Evolutionary conservation across 371 early-diverging fungal species (phyloP).

Genomic region (Umbelopsis sp.): DNA sequence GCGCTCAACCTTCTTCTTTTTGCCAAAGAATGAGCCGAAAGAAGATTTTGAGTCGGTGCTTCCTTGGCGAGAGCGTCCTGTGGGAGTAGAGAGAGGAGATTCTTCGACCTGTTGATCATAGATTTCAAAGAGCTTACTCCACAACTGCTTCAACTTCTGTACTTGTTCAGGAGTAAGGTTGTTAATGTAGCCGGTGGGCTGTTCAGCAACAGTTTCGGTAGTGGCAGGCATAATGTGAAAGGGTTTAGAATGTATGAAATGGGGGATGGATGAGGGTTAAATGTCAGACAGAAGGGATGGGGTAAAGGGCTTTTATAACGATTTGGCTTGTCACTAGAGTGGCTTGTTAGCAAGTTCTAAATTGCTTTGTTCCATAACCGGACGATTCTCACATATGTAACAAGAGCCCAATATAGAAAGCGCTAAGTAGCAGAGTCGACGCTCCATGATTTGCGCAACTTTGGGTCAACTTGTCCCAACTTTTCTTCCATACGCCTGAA

Average conservation of each 20-base stretch:
- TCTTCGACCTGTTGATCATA: conserved; percentile 42
- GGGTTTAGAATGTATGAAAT: neutral
- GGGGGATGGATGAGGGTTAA: neutral
- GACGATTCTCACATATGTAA: conserved; percentile 19
- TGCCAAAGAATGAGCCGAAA: conserved; percentile 39
- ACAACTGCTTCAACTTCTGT: conserved; percentile 56
- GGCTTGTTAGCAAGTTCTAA: conserved; percentile 1
- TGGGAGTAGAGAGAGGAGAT: conserved; percentile 28
- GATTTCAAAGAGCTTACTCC: conserved; percentile 54
- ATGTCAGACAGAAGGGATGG: neutral
- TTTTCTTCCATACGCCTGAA: conserved; percentile 16
- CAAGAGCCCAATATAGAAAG: conserved; percentile 11
- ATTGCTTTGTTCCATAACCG: conserved; percentile 16
- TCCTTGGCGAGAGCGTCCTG: conserved; percentile 12
- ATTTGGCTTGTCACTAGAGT: neutral
- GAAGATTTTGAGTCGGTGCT: conserved; percentile 25
- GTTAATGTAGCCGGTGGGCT: conserved; percentile 43
- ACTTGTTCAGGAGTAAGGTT: conserved; percentile 55
- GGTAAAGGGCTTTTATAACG: neutral
- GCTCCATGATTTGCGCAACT: conserved; percentile 8
- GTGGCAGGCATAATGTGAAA: conserved; percentile 2
- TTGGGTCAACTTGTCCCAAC: conserved; percentile 1
- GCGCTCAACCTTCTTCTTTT: conserved; percentile 26
- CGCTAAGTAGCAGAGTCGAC: neutral
- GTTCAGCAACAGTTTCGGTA: conserved; percentile 20